phyloP scores from a whole-genome alignment of 2,329 filamentous ascomycete genomes.

The Botrytis fabae region DNA sequence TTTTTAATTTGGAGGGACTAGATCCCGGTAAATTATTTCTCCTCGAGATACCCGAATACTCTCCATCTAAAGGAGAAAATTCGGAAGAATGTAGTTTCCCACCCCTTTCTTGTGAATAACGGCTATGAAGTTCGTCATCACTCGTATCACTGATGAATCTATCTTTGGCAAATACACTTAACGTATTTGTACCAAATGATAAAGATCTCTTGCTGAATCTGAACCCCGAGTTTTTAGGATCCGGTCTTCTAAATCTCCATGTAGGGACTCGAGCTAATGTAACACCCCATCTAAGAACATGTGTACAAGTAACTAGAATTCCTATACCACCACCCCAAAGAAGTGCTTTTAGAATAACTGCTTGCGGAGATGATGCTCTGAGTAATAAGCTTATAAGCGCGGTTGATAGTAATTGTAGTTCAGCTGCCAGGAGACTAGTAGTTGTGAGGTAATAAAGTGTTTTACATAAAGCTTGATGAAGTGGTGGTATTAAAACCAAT shows the following conservation, averaged over 20 bases:
- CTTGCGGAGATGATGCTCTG: slow-evolving; percentile 77
- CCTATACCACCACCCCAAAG: slow-evolving; percentile 82
- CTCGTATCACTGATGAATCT: slow-evolving; percentile 31
- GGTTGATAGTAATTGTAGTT: slow-evolving; percentile 83
- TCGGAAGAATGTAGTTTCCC: not conserved
- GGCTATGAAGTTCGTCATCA: slow-evolving; percentile 28
- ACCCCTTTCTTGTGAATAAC: not conserved
- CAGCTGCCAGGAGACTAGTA: slow-evolving; percentile 82
- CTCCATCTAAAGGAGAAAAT: not conserved
- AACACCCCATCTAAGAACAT: slow-evolving; percentile 80
- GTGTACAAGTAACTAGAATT: slow-evolving; percentile 70
- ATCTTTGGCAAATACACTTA: slow-evolving; percentile 30
- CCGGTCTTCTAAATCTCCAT: slow-evolving; percentile 75
- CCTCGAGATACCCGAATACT: slow-evolving; percentile 30
- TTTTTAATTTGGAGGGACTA: slow-evolving; percentile 39
- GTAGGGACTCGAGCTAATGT: slow-evolving; percentile 83
- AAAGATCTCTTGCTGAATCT: slow-evolving; percentile 19
- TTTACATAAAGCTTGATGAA: slow-evolving; percentile 75
- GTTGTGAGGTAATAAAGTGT: slow-evolving; percentile 80
- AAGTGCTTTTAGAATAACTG: slow-evolving; percentile 79
- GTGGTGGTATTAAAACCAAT: slow-evolving; percentile 67
- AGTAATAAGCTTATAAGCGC: slow-evolving; percentile 79
- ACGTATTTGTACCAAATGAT: slow-evolving; percentile 27
- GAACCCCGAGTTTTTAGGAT: slow-evolving; percentile 1
- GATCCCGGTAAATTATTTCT: slow-evolving; percentile 55